Evolutionary conservation across 2,329 filamentous ascomycete genomes (phyloP).

Genomic region (Septoria linicola): DNA sequence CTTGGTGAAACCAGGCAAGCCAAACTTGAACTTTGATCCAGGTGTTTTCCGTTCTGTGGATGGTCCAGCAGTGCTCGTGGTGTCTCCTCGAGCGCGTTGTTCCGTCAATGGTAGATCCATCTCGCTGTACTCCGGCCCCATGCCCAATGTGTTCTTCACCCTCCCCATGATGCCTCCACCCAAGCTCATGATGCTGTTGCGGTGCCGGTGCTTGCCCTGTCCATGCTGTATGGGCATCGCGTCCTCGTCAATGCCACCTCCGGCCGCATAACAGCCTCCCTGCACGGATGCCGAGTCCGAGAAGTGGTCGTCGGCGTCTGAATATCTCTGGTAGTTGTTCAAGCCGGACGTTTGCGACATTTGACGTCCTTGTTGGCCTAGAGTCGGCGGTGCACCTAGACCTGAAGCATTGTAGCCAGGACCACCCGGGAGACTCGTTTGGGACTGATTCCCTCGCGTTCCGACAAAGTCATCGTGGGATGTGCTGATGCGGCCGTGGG

Average conservation of each 20-base stretch:
- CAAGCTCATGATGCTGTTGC: constrained; percentile 84
- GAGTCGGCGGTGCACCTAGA: constrained; percentile 39
- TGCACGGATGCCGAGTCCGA: constrained; percentile 55
- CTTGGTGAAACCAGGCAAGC: constrained; percentile 73
- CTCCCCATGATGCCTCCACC: constrained; percentile 84
- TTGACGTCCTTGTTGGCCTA: constrained; percentile 42
- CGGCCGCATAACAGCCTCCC: constrained; percentile 70
- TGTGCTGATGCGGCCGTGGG: constrained; percentile 72
- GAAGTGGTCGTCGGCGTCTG: constrained; percentile 79
- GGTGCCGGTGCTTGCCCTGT: constrained; percentile 50
- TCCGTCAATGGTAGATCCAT: constrained; percentile 97
- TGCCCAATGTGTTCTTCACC: constrained; percentile 86
- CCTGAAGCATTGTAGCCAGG: constrained; percentile 42
- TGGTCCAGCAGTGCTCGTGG: constrained; percentile 20
- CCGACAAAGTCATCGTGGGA: constrained; percentile 96
- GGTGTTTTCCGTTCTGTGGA: constrained; percentile 56
- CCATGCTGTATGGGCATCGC: constrained; percentile 55
- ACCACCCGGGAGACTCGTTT: constrained; percentile 46
- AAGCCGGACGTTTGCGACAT: constrained; percentile 78
- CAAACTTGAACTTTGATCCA: constrained; percentile 83
- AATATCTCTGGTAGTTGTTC: constrained; percentile 87
- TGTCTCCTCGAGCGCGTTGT: constrained; percentile 49
- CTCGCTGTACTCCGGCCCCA: constrained; percentile 85
- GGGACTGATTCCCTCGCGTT: constrained; percentile 42
- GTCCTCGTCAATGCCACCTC: constrained; percentile 58